phyloP scores from a whole-genome alignment of 257 asterid species.

The Solanum ahanhuiri region DNA sequence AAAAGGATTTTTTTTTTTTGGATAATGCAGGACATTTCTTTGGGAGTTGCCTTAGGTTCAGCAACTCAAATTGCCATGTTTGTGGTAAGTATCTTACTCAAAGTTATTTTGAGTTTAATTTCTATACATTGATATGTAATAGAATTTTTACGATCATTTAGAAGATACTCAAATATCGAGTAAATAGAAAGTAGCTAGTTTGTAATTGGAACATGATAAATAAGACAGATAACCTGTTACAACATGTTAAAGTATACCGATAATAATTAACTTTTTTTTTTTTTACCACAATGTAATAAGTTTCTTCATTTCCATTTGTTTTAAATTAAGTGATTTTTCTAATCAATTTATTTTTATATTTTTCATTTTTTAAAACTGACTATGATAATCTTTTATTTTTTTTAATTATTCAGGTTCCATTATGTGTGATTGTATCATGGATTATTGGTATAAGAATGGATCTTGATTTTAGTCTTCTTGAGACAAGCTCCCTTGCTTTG shows the following conservation, averaged over 20 bases:
- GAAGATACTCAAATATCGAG: not conserved
- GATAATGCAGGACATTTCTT: slow-evolving; percentile 20
- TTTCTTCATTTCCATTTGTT: not conserved
- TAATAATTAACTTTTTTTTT: not conserved
- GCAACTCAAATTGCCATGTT: slow-evolving; percentile 49
- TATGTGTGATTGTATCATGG: slow-evolving; percentile 68
- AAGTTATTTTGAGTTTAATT: not conserved
- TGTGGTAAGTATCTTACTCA: slow-evolving; percentile 38
- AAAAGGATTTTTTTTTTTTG: no score
- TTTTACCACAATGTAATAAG: not conserved
- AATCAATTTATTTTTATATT: not conserved
- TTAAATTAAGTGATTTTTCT: not conserved
- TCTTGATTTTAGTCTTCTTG: slow-evolving; percentile 52
- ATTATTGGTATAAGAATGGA: slow-evolving; percentile 61
- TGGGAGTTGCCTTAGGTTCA: slow-evolving; percentile 39
- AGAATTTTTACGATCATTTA: not conserved
- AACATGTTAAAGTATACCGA: not conserved
- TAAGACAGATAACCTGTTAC: not conserved
- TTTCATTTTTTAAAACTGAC: not conserved
- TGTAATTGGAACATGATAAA: not conserved
- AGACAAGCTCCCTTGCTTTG: slow-evolving; percentile 56
- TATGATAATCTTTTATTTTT: not conserved
- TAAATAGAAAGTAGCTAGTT: not conserved
- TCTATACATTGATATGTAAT: not conserved
- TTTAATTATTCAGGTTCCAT: slow-evolving; percentile 39